Conservation (phyloP, 768 basidiomycete species). For the Chalciporus piperatus region DNA sequence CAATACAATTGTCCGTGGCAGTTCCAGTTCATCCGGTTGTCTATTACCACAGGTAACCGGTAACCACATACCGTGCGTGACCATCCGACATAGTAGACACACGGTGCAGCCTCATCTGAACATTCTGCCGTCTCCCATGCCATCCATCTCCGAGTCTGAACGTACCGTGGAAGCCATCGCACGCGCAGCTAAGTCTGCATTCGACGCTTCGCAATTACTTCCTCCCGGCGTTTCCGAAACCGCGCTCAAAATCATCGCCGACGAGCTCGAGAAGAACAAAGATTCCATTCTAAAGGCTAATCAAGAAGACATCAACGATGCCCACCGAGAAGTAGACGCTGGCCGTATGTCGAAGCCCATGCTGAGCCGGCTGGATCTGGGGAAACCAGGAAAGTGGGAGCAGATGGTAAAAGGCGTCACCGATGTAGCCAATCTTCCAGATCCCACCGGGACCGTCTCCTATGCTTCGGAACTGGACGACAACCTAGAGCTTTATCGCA, state of each 20-base stretch:
- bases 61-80: too few species aligned
- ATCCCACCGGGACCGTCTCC: slow-evolving; percentile 82
- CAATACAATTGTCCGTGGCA: too few species aligned
- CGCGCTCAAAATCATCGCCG: slow-evolving; percentile 69
- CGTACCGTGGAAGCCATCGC: slow-evolving; percentile 60
- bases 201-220: slow-evolving; percentile 83
- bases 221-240: slow-evolving; percentile 60
- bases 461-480: slow-evolving; percentile 93
- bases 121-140: slow-evolving; percentile 3
- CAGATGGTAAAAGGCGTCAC: slow-evolving; percentile 88
- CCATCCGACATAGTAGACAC: neutral
- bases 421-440: slow-evolving; percentile 82
- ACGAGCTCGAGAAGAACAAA: slow-evolving; percentile 62
- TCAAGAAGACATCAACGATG: slow-evolving; percentile 76
- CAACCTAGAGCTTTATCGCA: slow-evolving; percentile 82
- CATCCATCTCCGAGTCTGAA: slow-evolving; percentile 12
- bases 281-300: slow-evolving; percentile 79
- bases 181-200: slow-evolving; percentile 74
- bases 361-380: slow-evolving; percentile 81
- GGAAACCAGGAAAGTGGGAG: slow-evolving; percentile 84
- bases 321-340: slow-evolving; percentile 71
- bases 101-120: neutral
- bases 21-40: too few species aligned
- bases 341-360: slow-evolving; percentile 83
- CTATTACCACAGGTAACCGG: too few species aligned